Percentiles rank a stretch among this genome's conserved stretches.
These are phyloP conservation scores for Diaporthe amygdali DNA, from an alignment of 2,329 filamentous ascomycete species.

Conservation along the genomic window DNA sequence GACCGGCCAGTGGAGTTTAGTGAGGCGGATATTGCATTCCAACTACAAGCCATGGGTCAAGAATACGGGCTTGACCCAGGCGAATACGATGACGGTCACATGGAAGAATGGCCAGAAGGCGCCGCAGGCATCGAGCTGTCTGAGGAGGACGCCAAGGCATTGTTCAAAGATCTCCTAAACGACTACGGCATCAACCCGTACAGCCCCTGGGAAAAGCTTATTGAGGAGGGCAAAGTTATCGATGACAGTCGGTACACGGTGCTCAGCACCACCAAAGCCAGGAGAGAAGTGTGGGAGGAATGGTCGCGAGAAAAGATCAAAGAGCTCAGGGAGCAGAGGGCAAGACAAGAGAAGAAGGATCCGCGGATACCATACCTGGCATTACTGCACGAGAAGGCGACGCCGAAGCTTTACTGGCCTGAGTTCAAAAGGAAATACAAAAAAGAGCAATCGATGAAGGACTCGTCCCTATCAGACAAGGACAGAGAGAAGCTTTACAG, in stretches of 20 bases:
- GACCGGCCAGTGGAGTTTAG: constrained; percentile 75
- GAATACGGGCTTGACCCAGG: constrained; percentile 81
- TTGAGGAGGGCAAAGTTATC: constrained; percentile 81
- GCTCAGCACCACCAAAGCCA: constrained; percentile 78
- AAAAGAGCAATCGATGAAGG: constrained; percentile 81
- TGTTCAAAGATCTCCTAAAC: constrained; percentile 87
- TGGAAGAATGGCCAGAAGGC: constrained; percentile 71
- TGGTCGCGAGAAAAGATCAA: constrained; percentile 84
- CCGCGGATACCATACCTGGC: constrained; percentile 82
- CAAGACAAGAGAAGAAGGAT: constrained; percentile 79
- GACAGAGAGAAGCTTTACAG: constrained; percentile 82
- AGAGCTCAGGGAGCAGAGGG: constrained; percentile 72
- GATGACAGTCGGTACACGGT: constrained; percentile 88
- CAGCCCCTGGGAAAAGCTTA: constrained; percentile 86
- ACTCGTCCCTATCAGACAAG: constrained; percentile 72
- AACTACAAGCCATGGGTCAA: constrained; percentile 86
- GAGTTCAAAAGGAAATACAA: constrained; percentile 94
- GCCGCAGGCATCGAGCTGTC: constrained; percentile 73
- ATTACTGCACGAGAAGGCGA: constrained; percentile 82
- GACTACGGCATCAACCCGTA: constrained; percentile 86
- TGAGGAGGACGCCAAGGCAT: constrained; percentile 74
- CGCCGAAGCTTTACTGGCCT: constrained; percentile 93
- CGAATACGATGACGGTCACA: constrained; percentile 72
- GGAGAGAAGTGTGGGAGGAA: constrained; percentile 81
- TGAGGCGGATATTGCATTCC: constrained; percentile 92